These are phyloP conservation scores for Globisporangium irregulare DNA, from an alignment of 352 stramenopile genomes.

Conservation along the genomic window DNA sequence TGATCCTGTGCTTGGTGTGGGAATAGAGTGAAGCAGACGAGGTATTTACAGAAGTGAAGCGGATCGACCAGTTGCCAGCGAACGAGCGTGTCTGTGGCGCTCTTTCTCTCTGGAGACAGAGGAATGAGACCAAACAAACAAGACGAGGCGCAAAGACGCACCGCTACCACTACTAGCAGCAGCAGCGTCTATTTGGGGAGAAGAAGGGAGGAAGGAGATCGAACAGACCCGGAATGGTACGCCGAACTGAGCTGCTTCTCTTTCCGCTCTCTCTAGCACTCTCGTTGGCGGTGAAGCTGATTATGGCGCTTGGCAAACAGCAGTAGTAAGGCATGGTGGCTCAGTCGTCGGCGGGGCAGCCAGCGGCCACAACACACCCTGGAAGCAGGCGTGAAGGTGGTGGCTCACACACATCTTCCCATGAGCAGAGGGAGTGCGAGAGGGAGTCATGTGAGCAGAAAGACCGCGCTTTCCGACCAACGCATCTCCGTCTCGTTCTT, in stretches of 20 bases:
- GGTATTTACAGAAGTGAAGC: constrained; percentile 10
- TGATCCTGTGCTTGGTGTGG: not conserved
- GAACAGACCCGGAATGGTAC: not conserved
- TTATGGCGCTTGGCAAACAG: not conserved
- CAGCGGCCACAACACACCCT: not conserved
- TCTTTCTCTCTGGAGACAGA: not conserved
- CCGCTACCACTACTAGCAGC: not conserved
- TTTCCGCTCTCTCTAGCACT: constrained; percentile 7
- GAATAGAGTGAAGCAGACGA: constrained; percentile 6
- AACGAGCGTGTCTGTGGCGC: constrained; percentile 2
- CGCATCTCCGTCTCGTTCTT: constrained; percentile 2
- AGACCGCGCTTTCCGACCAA: not conserved
- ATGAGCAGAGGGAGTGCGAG: not conserved
- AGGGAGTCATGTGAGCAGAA: constrained; percentile 2
- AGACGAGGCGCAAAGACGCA: not conserved
- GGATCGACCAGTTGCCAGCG: not conserved
- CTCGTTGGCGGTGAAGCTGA: not conserved
- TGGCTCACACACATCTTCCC: constrained; percentile 7
- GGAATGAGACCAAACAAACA: not conserved
- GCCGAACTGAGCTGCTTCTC: constrained; percentile 1
- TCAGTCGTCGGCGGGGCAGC: not conserved
- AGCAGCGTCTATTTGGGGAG: not conserved
- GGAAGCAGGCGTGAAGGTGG: not conserved
- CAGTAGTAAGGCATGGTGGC: not conserved
- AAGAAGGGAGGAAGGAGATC: constrained; percentile 1